These are phyloP conservation scores for Yueomyces sp. DNA, from an alignment of 805 yeast species.

Conservation along the genomic window DNA sequence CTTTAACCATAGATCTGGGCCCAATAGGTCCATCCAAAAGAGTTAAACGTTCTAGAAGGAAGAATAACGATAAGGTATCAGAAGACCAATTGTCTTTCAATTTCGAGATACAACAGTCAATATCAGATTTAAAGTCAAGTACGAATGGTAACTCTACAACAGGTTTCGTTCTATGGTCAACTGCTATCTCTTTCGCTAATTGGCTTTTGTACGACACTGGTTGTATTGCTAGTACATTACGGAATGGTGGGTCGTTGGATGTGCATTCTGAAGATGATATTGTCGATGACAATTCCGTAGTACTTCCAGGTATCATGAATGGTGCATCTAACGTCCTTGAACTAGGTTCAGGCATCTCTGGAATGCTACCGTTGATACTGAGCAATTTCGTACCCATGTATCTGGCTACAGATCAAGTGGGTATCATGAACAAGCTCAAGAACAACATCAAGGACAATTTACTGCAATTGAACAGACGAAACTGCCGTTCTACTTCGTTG, in stretches of 20 bases:
- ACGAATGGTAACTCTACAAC: slow-evolving; percentile 24
- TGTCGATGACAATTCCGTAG: not conserved
- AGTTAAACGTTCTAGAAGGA: not conserved
- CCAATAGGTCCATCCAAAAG: slow-evolving; percentile 5
- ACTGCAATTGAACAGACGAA: slow-evolving; percentile 12
- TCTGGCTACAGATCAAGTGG: slow-evolving; percentile 23
- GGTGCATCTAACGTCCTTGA: slow-evolving; percentile 10
- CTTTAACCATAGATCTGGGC: slow-evolving; percentile 13
- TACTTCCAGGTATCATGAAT: not conserved
- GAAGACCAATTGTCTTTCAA: not conserved
- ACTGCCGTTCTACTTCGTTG: slow-evolving; percentile 6
- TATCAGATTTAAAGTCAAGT: slow-evolving; percentile 19
- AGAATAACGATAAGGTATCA: not conserved
- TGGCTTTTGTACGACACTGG: slow-evolving; percentile 20
- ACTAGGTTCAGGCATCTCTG: slow-evolving; percentile 23
- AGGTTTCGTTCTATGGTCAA: slow-evolving; percentile 25
- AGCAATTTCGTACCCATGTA: slow-evolving; percentile 18
- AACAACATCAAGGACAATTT: slow-evolving; percentile 16
- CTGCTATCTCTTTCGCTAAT: slow-evolving; percentile 20
- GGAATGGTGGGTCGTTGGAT: slow-evolving; percentile 6
- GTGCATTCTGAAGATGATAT: not conserved
- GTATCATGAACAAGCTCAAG: slow-evolving; percentile 17
- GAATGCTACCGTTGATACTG: slow-evolving; percentile 15
- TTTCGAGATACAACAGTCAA: slow-evolving; percentile 8
- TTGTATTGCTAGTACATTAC: slow-evolving; percentile 5